A percentile compares a stretch with the other conserved stretches of the same genome.
Conservation (phyloP, 495 filamentous ascomycete species). For the Hypoxylon subgilvum region DNA sequence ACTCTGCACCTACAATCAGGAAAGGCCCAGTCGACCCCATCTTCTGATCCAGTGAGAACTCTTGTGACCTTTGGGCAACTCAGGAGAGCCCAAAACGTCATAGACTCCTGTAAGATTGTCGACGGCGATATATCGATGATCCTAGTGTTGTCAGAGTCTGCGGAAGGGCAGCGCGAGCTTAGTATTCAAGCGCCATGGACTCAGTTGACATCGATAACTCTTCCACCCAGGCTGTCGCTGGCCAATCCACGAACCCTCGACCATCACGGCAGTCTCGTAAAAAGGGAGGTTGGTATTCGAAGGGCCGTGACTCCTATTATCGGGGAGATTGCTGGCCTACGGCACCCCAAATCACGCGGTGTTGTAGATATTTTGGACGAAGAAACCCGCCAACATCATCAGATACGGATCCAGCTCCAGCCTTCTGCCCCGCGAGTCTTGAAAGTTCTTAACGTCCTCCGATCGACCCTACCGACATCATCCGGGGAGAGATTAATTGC, state of each 20-base stretch:
- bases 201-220: slow-evolving; percentile 59
- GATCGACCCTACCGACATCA: slow-evolving; percentile 64
- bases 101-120: slow-evolving; percentile 75
- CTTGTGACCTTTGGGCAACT: slow-evolving; percentile 51
- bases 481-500: slow-evolving; percentile 69
- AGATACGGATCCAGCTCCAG: slow-evolving; percentile 68
- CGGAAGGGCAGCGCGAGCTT: slow-evolving; percentile 66
- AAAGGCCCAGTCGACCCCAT: slow-evolving; percentile 22
- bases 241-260: slow-evolving; percentile 48
- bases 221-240: slow-evolving; percentile 51
- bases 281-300: slow-evolving; percentile 35
- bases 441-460: slow-evolving; percentile 64
- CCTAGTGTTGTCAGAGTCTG: slow-evolving; percentile 69
- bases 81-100: slow-evolving; percentile 63
- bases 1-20: slow-evolving; percentile 59
- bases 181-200: slow-evolving; percentile 80
- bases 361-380: slow-evolving; percentile 69
- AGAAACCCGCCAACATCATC: slow-evolving; percentile 62
- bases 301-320: slow-evolving; percentile 41
- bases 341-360: slow-evolving; percentile 58
- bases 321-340: slow-evolving; percentile 49
- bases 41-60: slow-evolving; percentile 33
- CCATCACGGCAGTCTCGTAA: slow-evolving; percentile 45
- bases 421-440: slow-evolving; percentile 66
- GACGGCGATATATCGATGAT: slow-evolving; percentile 73